These are phyloP conservation scores for Paecilomyces formosus DNA, from an alignment of 2,329 filamentous ascomycete genomes.

Conservation along the genomic window DNA sequence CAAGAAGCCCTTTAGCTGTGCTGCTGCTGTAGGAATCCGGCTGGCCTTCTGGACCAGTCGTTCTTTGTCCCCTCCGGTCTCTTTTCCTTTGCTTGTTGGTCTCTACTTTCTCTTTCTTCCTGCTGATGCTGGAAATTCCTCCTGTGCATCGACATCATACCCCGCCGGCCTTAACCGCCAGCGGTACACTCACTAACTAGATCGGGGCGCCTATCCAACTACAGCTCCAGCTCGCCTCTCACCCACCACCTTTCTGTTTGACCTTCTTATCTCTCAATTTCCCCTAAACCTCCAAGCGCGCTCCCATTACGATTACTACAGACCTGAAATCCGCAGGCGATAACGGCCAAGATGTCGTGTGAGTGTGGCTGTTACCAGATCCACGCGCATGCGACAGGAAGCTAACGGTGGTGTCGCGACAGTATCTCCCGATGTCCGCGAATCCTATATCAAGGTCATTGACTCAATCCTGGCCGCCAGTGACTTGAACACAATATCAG, in stretches of 20 bases:
- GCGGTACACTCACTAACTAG: conserved; percentile 12
- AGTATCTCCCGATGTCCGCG: conserved; percentile 45
- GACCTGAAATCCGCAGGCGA: not conserved
- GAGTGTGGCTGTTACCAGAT: conserved; percentile 9
- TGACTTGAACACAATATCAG: conserved; percentile 58
- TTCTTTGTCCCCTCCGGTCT: conserved; percentile 2
- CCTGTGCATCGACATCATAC: conserved; percentile 12
- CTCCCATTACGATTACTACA: not conserved
- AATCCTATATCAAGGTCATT: conserved; percentile 51
- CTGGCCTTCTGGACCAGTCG: not conserved
- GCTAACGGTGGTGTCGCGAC: conserved; percentile 9
- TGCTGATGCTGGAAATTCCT: conserved; percentile 4
- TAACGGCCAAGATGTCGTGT: conserved; percentile 28
- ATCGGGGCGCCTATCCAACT: conserved; percentile 7
- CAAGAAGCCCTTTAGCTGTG: not conserved
- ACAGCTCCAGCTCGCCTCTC: conserved; percentile 12
- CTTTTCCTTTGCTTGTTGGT: conserved; percentile 4
- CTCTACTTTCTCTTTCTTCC: conserved; percentile 3
- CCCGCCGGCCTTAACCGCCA: conserved; percentile 34
- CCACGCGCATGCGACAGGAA: not conserved
- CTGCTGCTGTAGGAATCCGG: not conserved
- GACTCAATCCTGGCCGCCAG: conserved; percentile 54
- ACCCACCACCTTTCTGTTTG: conserved; percentile 1
- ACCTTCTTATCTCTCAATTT: not conserved
- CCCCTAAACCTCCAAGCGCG: not conserved